Base-by-base conservation (phyloP, 805 yeast species). In the Candida cerambycidarum region DNA sequence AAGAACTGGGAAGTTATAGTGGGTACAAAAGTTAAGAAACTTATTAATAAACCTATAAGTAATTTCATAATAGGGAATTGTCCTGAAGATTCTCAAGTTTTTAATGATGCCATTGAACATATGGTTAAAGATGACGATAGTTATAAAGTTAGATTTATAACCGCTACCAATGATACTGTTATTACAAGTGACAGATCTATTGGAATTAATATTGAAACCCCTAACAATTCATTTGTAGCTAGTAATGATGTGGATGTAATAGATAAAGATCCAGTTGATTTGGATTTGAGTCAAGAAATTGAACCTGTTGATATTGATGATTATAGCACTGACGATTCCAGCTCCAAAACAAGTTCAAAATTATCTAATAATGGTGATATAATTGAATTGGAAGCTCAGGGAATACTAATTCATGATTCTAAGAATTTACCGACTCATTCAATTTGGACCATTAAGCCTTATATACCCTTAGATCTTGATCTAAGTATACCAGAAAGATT, bases 371-470 rank as follows among this genome's bases (percentile, higher is more conserved):
- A 81, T 53, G 85, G 84, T 5, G 79, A 75, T 8, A 65, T 76
- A 12, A 76, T 83, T 7, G 92, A 87, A 51, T 67, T 90, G 30
- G 98, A 92, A 61, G 98, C 97, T 0, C 97, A 92, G 57, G 99
- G 99, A 2, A 83, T 93, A 8, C 61, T 92, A 15, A 83, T 93
- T 7, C 85, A 80, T 49, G 85, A 83, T 56, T 61, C 71, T 2
- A 65, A 67, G 28, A 71, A 81, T 0, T 58, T 75, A 28, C 90
- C 92, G 1, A 71, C 84, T 0, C 95, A 89, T 60, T 82, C 96
- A 1, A 86, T 93, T 86, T 92, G 98, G 98, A 81, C 92, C 3
- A 73, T 93, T 5, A 83, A 86, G 53, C 95, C 95, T 2, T 84
- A 82, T 61, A 67, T 73, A 3, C 83, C 82, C 29, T 67, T 85